Percentiles rank a stretch among this genome's conserved stretches.
These are phyloP conservation scores for Phytopythium delawarense DNA, from an alignment of 352 stramenopile species.

Conservation along the genomic window DNA sequence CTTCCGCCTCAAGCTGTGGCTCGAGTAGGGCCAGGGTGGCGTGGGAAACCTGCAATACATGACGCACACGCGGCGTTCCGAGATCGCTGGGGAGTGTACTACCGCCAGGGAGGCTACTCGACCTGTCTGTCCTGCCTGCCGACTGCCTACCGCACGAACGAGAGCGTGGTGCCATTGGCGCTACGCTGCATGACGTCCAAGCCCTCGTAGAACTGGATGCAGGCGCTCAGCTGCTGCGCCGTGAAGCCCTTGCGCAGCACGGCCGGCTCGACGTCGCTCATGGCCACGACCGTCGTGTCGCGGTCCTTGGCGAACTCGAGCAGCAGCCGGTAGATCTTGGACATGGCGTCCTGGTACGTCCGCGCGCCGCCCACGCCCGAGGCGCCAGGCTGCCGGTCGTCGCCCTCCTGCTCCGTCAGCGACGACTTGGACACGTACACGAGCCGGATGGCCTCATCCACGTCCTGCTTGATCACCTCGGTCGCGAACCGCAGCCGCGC, in stretches of 20 bases:
- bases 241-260: constrained; percentile 97
- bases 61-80: not conserved
- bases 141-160: constrained; percentile 48
- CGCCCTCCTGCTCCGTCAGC: constrained; percentile 84
- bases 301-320: constrained; percentile 90
- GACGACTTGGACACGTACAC: constrained; percentile 98
- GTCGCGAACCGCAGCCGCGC: constrained; percentile 95
- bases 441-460: constrained; percentile 96
- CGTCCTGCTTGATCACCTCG: constrained; percentile 95
- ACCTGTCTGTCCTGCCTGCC: not conserved
- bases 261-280: constrained; percentile 91
- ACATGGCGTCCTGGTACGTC: constrained; percentile 86
- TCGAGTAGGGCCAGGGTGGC: constrained; percentile 31
- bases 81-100: not conserved
- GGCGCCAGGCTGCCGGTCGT: constrained; percentile 11
- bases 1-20: constrained; percentile 91
- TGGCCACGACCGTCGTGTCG: constrained; percentile 65
- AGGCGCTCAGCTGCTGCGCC: constrained; percentile 91
- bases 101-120: too few species aligned
- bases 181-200: constrained; percentile 85
- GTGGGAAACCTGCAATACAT: not conserved
- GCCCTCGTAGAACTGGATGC: constrained; percentile 93
- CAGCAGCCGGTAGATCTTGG: constrained; percentile 94
- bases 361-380: constrained; percentile 13
- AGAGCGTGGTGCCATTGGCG: constrained; percentile 67